A percentile compares a stretch with the other conserved stretches of the same genome.
Evolutionary conservation across 2,329 filamentous ascomycete genomes (phyloP).

Genomic region (Thelonectria discophora): DNA sequence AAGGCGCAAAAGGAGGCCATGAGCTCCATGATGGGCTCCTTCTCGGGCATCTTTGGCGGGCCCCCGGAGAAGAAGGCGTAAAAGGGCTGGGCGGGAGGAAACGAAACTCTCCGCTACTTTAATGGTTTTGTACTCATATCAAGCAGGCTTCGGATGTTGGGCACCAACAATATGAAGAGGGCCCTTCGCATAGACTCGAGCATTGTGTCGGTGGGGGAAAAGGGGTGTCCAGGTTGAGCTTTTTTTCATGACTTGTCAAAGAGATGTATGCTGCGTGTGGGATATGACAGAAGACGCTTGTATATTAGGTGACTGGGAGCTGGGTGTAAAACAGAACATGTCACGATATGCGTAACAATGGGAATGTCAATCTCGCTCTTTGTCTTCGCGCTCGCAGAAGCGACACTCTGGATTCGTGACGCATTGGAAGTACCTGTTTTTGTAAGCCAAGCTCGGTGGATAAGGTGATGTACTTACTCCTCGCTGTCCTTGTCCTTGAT

Average conservation of each 20-base stretch:
- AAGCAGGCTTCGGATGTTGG: conserved; percentile 23
- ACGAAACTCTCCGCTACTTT: conserved; percentile 45
- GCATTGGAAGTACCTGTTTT: conserved; percentile 47
- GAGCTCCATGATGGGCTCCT: conserved; percentile 87
- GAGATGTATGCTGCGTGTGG: not conserved
- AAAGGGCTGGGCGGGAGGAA: conserved; percentile 19
- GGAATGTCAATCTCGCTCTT: not conserved
- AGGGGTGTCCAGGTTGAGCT: conserved; percentile 12
- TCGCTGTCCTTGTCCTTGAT: conserved; percentile 41
- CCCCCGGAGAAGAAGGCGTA: conserved; percentile 39
- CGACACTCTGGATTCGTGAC: conserved; percentile 45
- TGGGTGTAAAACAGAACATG: conserved; percentile 23
- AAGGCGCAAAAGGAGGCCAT: conserved; percentile 89
- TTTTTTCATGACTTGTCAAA: conserved; percentile 20
- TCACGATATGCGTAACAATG: not conserved
- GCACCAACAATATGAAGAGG: conserved; percentile 17
- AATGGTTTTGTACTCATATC: conserved; percentile 42
- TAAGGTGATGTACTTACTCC: conserved; percentile 25
- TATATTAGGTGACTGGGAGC: conserved; percentile 29
- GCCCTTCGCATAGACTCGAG: conserved; percentile 33
- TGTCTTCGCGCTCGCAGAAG: conserved; percentile 19
- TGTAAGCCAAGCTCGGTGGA: conserved; percentile 1
- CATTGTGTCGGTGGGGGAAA: conserved; percentile 20
- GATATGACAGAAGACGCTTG: conserved; percentile 15
- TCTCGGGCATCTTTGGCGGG: conserved; percentile 52